Base-by-base conservation (phyloP, 2,329 filamentous ascomycete genomes). In the Lithohypha guttulata region DNA sequence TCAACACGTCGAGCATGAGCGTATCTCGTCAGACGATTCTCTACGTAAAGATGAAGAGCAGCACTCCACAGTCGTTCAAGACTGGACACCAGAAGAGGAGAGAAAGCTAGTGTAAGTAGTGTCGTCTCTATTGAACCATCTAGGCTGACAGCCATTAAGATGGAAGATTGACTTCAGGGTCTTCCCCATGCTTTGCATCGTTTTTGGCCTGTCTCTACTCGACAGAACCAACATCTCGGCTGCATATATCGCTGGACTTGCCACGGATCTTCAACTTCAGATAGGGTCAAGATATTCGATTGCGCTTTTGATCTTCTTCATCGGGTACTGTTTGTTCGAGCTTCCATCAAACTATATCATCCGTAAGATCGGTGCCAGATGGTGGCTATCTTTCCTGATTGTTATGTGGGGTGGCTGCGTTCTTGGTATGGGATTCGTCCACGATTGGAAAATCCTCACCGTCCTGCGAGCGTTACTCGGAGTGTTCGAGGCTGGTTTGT, bases 171-270 rank as follows among this genome's bases (percentile, higher is more conserved):
- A 42, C 29, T 39, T 36, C 26, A 17, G 34, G 6, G 39, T 45
- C 19, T 45, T 45, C 22, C 42, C 42, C 13, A 42, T 44, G 39
- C 34, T 44, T 19, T 44, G 42, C 28, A 25, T 39, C 1, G 39
- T 45, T 8, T 45, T 45, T 26, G 42, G 34, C 18, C 21, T 84
- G 50, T 80, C 74, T 48, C 62, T 89, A 42, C 83, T 89, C 75
- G 84, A 91, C 55, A 69, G 84, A 19, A 84, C 80, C 2, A 89
- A 89, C 58, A 61, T 87, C 55, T 75, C 75, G n/a, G 67, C 75
- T 15, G 82, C 81, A 26, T 73, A 74, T 30, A 80, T 89, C 55
- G 82, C 84, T 14, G 83, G 55, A 6, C 55, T 61, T 52, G 44
- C 44, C 6, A 39, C 43, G 21, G 56, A 59, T 8, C 41, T 55